Evolutionary conservation across 73 alveolate genomes (phyloP).

Genomic region (Tetrahymena malaccensis): DNA sequence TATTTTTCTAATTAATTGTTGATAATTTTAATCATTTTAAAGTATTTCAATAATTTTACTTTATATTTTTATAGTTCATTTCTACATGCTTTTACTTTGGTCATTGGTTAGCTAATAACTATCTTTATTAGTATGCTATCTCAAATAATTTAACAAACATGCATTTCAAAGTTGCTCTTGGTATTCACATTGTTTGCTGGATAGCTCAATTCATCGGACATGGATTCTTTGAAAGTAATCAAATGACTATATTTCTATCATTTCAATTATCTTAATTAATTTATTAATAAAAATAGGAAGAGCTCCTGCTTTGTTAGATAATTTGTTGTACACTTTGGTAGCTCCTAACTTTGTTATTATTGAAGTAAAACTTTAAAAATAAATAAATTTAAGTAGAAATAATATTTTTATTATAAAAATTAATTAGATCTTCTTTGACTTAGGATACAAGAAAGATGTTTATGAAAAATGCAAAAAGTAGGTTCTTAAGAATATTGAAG

Average conservation of each 20-base stretch:
- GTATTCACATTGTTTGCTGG: conserved; percentile 15
- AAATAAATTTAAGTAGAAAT: neutral
- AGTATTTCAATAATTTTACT: neutral
- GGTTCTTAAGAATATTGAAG: neutral
- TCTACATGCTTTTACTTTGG: neutral
- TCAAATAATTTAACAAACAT: neutral
- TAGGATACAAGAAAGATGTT: neutral
- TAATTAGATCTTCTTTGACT: neutral
- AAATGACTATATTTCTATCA: too few species aligned
- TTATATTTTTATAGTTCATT: neutral
- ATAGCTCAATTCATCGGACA: conserved; percentile 34
- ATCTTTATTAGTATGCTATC: neutral
- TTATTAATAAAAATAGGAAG: conserved; percentile 4
- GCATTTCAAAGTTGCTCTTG: neutral
- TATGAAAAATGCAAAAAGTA: neutral
- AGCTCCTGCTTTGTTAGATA: conserved; percentile 25
- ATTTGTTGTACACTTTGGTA: neutral
- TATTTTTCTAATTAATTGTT: too few species aligned
- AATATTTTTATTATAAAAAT: neutral
- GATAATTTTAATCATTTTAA: too few species aligned
- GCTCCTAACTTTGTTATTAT: conserved; percentile 38
- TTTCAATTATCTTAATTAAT: too few species aligned
- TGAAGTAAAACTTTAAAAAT: neutral
- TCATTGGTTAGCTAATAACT: neutral
- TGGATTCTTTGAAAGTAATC: conserved; percentile 24